Base-by-base conservation (phyloP, 352 stramenopile genomes). In the Pythium aquatile region DNA sequence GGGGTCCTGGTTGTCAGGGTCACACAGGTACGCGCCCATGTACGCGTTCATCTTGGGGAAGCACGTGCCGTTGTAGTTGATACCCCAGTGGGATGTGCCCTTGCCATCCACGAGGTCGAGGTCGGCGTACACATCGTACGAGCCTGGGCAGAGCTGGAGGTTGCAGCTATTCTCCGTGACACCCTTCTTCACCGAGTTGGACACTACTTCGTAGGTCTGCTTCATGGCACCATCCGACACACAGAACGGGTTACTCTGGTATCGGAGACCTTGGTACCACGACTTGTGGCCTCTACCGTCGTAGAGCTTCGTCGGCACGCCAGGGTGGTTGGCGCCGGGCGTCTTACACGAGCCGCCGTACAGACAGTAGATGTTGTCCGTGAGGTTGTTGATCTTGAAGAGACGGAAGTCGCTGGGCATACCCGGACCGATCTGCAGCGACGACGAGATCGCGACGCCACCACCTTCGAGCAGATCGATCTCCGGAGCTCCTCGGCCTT, bases 391-490 rank as follows among this genome's bases (percentile, higher is more conserved):
- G 1, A 64, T 32, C 16, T 56, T 58, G 24, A 66, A 57, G 28
- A 74, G 55, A 37, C 72, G 65, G 30, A 68, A 78, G 47, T 76
- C 42, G 5, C 51, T 53, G 30, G 75, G 75, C 62, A 76, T 76
- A 7, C 77, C 83, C 0, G 77, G 76, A 11, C 62, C 68, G 30
- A 95, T 76, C 69, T 97, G 91, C 14, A 94, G 74, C 37, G 87
- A 94, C 55, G 83, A 83, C 29, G 85, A 96, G 70, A 94, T 67
- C 59, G 68, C 52, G 75, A 51, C 47, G 10, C 69, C 72, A 52
- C 69, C 72, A 76, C 85, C 78, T 97, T 79, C 91, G 9, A 98
- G 70, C 29, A 98, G 78, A 76, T 98, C 91, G 70, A 98, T 97
- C 69, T 98, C 91, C 1, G 91, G 91, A 35, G 88, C 83, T 46